phyloP scores from a whole-genome alignment of 768 basidiomycete genomes.

The Megacollybia marginata region DNA sequence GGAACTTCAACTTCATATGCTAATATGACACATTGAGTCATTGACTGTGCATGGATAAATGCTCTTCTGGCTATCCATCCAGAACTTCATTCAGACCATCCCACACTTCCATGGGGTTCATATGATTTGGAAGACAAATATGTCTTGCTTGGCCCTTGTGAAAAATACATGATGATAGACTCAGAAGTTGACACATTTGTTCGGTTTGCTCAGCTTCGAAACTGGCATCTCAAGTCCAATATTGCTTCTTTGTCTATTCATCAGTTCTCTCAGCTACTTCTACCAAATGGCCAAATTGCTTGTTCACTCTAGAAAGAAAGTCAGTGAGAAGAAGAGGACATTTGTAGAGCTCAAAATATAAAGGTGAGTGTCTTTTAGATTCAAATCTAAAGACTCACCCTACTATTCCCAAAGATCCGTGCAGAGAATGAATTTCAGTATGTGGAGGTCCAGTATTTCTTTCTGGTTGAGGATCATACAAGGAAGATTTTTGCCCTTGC shows the following conservation, averaged over 20 bases:
- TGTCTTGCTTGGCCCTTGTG: slow-evolving; percentile 6
- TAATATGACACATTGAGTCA: slow-evolving; percentile 10
- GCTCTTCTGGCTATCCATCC: slow-evolving; percentile 8
- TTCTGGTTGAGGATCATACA: no score
- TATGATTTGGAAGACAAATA: slow-evolving; percentile 9
- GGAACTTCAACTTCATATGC: slow-evolving; percentile 7
- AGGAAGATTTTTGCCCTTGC: no score
- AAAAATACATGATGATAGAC: slow-evolving; percentile 10
- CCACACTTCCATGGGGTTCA: neutral
- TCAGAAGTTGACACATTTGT: slow-evolving; percentile 2
- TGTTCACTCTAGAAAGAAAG: slow-evolving; percentile 24
- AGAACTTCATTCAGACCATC: slow-evolving; percentile 2
- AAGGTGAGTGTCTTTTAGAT: no score
- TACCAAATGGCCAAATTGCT: slow-evolving; percentile 31
- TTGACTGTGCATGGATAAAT: slow-evolving; percentile 10
- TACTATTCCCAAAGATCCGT: no score
- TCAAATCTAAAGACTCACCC: no score
- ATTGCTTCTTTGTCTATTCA: neutral
- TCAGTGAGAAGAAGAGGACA: slow-evolving; percentile 5
- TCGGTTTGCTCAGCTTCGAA: neutral
- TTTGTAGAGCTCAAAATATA: slow-evolving; percentile 21
- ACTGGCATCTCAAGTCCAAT: neutral
- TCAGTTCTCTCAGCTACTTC: slow-evolving; percentile 25
- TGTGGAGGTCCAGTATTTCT: no score
- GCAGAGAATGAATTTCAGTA: no score